Conservation (phyloP, 2,329 filamentous ascomycete species). For the Mycosphaerella sp. region DNA sequence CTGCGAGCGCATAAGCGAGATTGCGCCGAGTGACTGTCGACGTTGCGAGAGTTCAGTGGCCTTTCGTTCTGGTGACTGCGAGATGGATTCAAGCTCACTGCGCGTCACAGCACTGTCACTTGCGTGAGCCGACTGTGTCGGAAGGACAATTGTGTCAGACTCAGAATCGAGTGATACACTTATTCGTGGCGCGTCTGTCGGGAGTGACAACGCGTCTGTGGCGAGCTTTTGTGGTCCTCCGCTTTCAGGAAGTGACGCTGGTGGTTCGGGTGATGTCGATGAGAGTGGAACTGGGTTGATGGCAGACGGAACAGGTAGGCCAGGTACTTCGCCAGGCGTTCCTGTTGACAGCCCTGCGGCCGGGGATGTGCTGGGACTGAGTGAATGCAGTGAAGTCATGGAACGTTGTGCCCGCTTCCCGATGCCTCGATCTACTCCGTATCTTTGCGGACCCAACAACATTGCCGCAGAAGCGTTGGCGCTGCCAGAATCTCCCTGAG, state of each 20-base stretch:
- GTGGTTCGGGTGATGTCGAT: conserved; percentile 30
- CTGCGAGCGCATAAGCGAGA: conserved; percentile 6
- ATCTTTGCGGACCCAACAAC: conserved; percentile 22
- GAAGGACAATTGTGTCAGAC: not conserved
- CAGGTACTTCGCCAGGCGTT: not conserved
- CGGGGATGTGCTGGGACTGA: not conserved
- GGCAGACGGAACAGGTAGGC: not conserved
- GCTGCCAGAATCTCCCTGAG: conserved; percentile 3
- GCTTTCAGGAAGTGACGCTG: not conserved
- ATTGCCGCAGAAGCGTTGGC: conserved; percentile 13
- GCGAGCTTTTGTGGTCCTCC: not conserved
- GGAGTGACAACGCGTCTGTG: not conserved
- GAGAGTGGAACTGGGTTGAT: conserved; percentile 8
- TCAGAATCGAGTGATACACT: not conserved
- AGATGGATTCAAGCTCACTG: not conserved
- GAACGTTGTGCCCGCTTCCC: conserved; percentile 15
- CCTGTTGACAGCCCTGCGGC: conserved; percentile 1
- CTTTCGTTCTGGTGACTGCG: not conserved
- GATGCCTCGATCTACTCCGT: conserved; percentile 24
- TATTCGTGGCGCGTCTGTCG: not conserved
- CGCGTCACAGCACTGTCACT: not conserved
- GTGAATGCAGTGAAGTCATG: conserved; percentile 20
- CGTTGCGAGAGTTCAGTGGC: conserved; percentile 2
- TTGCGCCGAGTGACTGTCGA: conserved; percentile 1
- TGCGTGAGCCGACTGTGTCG: not conserved